phyloP scores from a whole-genome alignment of 1,284 basidiomycete species.

The Malassezia yamatoensis region DNA sequence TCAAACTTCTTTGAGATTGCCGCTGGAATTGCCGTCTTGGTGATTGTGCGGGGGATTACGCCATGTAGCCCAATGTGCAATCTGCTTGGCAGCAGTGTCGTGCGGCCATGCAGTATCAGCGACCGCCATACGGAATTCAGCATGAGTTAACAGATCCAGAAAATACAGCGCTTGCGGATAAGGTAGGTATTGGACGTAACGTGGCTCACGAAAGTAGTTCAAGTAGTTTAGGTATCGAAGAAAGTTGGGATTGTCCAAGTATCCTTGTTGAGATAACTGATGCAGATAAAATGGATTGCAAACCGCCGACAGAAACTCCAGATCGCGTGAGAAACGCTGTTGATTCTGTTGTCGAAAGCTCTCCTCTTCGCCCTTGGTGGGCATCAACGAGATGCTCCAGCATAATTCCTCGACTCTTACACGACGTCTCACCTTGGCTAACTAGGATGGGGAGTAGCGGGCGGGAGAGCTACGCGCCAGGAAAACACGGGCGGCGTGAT shows the following conservation, averaged over 20 bases:
- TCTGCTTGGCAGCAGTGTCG: conserved; percentile 29
- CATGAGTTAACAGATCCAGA: conserved; percentile 26
- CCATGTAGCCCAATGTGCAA: conserved; percentile 43
- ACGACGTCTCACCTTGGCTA: neutral
- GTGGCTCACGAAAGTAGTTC: conserved; percentile 32
- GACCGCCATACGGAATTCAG: conserved; percentile 29
- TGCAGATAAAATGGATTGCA: conserved; percentile 39
- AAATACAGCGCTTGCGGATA: conserved; percentile 39
- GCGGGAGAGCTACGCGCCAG: neutral
- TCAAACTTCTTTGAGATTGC: conserved; percentile 2
- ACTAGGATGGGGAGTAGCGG: neutral
- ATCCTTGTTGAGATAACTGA: conserved; percentile 28
- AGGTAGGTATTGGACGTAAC: conserved; percentile 34
- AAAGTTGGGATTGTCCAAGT: conserved; percentile 25
- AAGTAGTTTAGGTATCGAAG: conserved; percentile 33
- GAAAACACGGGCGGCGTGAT: neutral
- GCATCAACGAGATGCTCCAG: neutral
- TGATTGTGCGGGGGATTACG: conserved; percentile 2
- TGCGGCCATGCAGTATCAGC: conserved; percentile 31
- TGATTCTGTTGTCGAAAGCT: conserved; percentile 24
- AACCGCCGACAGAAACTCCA: conserved; percentile 39
- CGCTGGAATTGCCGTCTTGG: neutral
- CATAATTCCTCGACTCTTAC: conserved; percentile 9
- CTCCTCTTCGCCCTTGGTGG: neutral
- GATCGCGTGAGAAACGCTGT: conserved; percentile 31